Conservation (phyloP, 177 flowering plant species). For the Tripterygium wilfordii region DNA sequence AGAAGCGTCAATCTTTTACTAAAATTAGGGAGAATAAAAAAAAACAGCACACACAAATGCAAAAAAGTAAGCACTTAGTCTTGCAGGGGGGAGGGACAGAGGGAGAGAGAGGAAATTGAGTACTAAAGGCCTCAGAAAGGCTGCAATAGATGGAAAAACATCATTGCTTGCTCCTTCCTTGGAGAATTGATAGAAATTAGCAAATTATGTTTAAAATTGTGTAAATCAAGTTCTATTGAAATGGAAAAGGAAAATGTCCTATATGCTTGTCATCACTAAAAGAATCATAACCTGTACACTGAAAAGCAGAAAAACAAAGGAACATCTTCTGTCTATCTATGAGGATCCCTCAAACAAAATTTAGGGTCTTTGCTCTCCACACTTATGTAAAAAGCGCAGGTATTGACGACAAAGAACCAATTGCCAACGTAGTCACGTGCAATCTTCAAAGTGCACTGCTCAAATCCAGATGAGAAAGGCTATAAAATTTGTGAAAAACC, state of each 20-base stretch:
- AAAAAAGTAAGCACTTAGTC: no score
- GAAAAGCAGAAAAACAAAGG: slow-evolving; percentile 11
- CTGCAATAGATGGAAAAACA: no score
- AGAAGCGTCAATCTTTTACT: no score
- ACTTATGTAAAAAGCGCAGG: slow-evolving; percentile 25
- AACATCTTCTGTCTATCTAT: slow-evolving; percentile 21
- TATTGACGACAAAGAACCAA: no score
- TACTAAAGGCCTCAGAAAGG: background rate
- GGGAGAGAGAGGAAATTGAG: background rate
- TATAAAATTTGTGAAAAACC: slow-evolving; percentile 8
- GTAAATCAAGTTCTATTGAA: no score
- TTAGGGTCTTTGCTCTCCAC: slow-evolving; percentile 26
- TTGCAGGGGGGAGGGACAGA: no score
- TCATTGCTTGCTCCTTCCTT: no score
- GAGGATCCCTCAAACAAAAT: slow-evolving; percentile 25
- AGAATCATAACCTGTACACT: slow-evolving; percentile 49
- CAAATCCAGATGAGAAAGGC: slow-evolving; percentile 12
- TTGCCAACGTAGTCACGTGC: no score
- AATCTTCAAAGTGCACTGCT: slow-evolving; percentile 3
- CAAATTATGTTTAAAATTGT: slow-evolving; percentile 14
- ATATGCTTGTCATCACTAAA: slow-evolving; percentile 24
- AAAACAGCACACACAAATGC: no score
- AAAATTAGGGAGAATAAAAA: no score
- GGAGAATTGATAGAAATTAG: slow-evolving; percentile 6
- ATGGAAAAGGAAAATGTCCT: slow-evolving; percentile 19